Base-by-base conservation (phyloP, 1,284 basidiomycete genomes). In the Ustilago crameri region DNA sequence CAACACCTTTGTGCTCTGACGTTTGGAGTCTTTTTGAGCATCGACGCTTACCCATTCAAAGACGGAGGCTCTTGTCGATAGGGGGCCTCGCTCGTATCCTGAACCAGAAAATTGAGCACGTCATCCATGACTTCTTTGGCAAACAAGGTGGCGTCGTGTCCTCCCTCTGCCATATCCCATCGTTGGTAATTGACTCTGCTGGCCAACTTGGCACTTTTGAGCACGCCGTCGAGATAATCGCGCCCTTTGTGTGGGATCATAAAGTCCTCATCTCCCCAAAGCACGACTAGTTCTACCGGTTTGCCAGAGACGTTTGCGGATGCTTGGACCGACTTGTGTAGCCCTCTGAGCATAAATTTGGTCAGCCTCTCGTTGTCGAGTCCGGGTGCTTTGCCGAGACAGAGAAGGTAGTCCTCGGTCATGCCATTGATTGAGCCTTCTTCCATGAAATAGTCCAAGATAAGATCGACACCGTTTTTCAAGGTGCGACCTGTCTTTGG, bases 211-310 rank as follows among this genome's bases (percentile, higher is more conserved):
- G 41, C 14, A 10, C n/a, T 20, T 14, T 27, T 42, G 0, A 63
- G 38, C 12, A 52, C 44, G 18, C 35, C n/a, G 27, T 55, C 49
- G 9, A 63, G 43, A 10, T 38, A 63, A 12, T 48, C 48, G 12
- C 60, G 22, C 17, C 60, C 60, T 41, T 63, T 55, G 24, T 41
- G 49, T 22, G 60, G 60, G 7, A 54, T 63, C 37, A 63, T 55
- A 32, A 56, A 55, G 38, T 63, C 60, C 12, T 14, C 37, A 12
- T 53, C 53, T n/a, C 60, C 60, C 60, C 52, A 63, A 17, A 63
- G 23, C 8, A 63, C 49, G 0, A 63, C 49, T 9, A 63, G 49
- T 32, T 56, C 42, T 22, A 43, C 34, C 20, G 48, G 26, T 43
- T 37, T 32, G 3, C 40, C 50, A 18, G 53, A 63, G 2, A 51